A percentile compares a stretch with the other conserved stretches of the same genome.
Evolutionary conservation across 805 yeast genomes (phyloP).

Genomic region (Schizosaccharomyces lindneri): DNA sequence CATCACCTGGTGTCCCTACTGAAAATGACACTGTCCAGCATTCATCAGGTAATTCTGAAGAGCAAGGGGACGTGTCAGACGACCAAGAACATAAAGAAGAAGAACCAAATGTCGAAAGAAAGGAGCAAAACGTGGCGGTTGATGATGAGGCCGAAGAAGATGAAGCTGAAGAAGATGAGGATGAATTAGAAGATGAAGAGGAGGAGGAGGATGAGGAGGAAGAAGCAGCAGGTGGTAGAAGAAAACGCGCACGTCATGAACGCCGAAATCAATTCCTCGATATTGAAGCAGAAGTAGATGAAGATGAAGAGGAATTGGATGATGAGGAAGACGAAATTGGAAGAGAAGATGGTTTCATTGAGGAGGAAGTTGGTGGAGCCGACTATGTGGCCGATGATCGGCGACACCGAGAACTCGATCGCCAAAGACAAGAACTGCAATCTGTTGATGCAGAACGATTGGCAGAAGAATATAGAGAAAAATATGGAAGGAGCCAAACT

Average conservation of each 20-base stretch:
- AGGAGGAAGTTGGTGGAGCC: conserved; percentile 30
- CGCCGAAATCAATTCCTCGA: conserved; percentile 69
- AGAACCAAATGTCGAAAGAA: not conserved
- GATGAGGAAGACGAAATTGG: conserved; percentile 88
- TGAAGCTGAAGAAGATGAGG: conserved; percentile 6
- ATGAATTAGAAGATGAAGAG: conserved; percentile 4
- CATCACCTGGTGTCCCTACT: no score
- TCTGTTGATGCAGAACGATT: conserved; percentile 87
- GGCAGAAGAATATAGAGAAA: conserved; percentile 75
- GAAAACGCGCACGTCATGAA: conserved; percentile 19
- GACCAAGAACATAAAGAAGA: not conserved
- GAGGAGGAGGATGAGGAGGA: conserved; percentile 7
- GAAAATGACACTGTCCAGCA: no score
- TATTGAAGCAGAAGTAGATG: conserved; percentile 97
- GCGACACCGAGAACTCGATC: conserved; percentile 74
- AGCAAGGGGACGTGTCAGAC: not conserved
- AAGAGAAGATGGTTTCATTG: conserved; percentile 40
- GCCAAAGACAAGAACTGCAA: conserved; percentile 58
- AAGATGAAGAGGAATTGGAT: conserved; percentile 79
- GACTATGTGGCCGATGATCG: conserved; percentile 36
- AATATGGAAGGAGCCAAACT: conserved; percentile 69
- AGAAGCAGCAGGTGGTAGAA: conserved; percentile 7
- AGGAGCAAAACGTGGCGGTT: not conserved
- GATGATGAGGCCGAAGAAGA: not conserved
- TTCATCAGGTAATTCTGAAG: not conserved